Conservation (phyloP, 2,329 filamentous ascomycete genomes). For the Cladorrhinum sp. region DNA sequence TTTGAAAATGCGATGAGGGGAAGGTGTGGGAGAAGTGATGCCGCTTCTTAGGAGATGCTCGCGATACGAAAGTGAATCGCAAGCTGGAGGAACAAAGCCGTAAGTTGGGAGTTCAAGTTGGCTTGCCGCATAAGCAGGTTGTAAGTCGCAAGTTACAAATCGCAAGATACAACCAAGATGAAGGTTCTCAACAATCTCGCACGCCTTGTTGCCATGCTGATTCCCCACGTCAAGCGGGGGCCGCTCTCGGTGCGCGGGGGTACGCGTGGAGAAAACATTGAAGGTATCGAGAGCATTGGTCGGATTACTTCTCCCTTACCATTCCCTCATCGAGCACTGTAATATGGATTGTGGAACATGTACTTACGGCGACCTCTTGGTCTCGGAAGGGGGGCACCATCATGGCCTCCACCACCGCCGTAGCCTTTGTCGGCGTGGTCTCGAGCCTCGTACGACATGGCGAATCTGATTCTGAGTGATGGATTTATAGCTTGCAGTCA, state of each 20-base stretch:
- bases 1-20: not conserved
- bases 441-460: slow-evolving; percentile 25
- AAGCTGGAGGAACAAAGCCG: not conserved
- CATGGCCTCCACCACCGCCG: slow-evolving; percentile 19
- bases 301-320: not conserved
- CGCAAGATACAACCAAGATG: not conserved
- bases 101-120: not conserved
- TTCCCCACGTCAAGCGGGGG: not conserved
- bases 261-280: not conserved
- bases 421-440: slow-evolving; percentile 23
- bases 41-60: not conserved
- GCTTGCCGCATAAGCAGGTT: too few relatives aligned
- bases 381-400: slow-evolving; percentile 22
- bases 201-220: not conserved
- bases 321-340: not conserved
- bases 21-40: not conserved
- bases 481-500: not conserved
- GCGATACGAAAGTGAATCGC: not conserved
- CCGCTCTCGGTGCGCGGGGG: not conserved
- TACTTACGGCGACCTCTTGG: slow-evolving; percentile 28
- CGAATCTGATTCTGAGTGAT: not conserved
- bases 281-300: not conserved
- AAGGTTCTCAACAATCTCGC: not conserved
- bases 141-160: not conserved
- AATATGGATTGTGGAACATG: not conserved